Evolutionary conservation across 768 basidiomycete species (phyloP).

Genomic region (Leccinum disarticulatum): DNA sequence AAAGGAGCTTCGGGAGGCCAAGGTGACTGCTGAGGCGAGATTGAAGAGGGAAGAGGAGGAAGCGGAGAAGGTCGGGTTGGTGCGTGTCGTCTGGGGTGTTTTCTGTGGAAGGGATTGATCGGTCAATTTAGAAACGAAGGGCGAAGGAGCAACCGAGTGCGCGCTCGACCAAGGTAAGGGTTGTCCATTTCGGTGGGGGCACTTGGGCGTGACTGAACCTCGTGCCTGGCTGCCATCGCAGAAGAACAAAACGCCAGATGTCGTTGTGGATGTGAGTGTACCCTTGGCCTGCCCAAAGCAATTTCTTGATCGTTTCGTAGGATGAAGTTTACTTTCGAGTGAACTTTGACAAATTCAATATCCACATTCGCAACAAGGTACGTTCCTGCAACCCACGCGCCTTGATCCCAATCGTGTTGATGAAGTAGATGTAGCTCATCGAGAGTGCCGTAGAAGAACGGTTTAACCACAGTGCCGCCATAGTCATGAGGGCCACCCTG

Average conservation of each 20-base stretch:
- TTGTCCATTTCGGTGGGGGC: constrained; percentile 18
- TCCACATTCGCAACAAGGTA: constrained; percentile 86
- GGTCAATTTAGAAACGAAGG: constrained; percentile 58
- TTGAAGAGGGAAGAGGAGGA: constrained; percentile 71
- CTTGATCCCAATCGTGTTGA: constrained; percentile 8
- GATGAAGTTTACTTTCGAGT: constrained; percentile 78
- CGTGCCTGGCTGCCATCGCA: constrained; percentile 32
- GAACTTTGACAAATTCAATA: constrained; percentile 81
- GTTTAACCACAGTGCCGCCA: constrained; percentile 73
- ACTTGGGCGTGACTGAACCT: constrained; percentile 18
- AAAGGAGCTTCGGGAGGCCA: constrained; percentile 73
- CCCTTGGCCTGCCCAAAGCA: neutral
- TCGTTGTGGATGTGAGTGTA: constrained; percentile 64
- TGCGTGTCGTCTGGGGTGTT: constrained; percentile 35
- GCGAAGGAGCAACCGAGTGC: constrained; percentile 43
- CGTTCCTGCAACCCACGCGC: constrained; percentile 18
- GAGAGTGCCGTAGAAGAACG: constrained; percentile 73
- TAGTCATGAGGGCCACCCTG: constrained; percentile 69
- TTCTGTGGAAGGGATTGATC: constrained; percentile 18
- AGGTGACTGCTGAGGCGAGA: constrained; percentile 61
- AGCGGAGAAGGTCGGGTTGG: constrained; percentile 67
- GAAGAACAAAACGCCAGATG: constrained; percentile 49
- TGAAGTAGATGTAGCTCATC: constrained; percentile 59
- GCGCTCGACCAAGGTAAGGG: constrained; percentile 53
- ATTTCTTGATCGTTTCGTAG: constrained; percentile 36